Conservation (phyloP, 2,329 filamentous ascomycete genomes). For the Neophaeococcomyces aloes region DNA sequence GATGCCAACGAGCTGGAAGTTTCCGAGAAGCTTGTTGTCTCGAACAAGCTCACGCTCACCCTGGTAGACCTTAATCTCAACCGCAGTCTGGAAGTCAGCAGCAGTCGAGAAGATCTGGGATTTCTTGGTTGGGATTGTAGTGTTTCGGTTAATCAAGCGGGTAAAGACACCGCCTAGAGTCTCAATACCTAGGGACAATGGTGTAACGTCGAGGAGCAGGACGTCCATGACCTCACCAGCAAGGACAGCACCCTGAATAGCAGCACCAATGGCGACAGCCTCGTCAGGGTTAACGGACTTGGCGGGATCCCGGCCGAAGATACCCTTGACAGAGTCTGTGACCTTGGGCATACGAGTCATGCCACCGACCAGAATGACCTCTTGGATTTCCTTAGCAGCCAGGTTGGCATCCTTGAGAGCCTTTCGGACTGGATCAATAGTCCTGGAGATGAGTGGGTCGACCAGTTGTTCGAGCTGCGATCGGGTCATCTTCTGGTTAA, state of each 20-base stretch:
- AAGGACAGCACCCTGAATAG: conserved; percentile 92
- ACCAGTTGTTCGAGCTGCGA: conserved; percentile 89
- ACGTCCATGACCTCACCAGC: conserved; percentile 95
- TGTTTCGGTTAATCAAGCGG: conserved; percentile 96
- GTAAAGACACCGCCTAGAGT: conserved; percentile 97
- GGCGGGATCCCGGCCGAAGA: conserved; percentile 91
- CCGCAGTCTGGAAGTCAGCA: conserved; percentile 94
- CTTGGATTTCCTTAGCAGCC: conserved; percentile 86
- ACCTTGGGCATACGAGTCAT: conserved; percentile 99
- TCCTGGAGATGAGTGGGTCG: conserved; percentile 75
- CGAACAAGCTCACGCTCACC: conserved; percentile 97
- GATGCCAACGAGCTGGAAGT: conserved; percentile 98
- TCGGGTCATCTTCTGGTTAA: conserved; percentile 88
- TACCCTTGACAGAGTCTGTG: conserved; percentile 85
- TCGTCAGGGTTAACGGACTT: conserved; percentile 99
- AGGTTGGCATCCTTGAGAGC: conserved; percentile 92
- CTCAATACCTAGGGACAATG: conserved; percentile 95
- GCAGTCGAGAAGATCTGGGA: conserved; percentile 96
- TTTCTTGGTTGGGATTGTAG: conserved; percentile 98
- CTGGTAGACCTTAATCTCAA: conserved; percentile 99
- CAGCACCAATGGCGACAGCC: conserved; percentile 94
- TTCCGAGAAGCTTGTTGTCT: conserved; percentile 97
- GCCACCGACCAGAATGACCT: conserved; percentile 95
- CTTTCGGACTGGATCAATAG: conserved; percentile 88
- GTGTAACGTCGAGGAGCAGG: conserved; percentile 87